Conservation (phyloP, 495 filamentous ascomycete genomes). For the Penicillium salamii region DNA sequence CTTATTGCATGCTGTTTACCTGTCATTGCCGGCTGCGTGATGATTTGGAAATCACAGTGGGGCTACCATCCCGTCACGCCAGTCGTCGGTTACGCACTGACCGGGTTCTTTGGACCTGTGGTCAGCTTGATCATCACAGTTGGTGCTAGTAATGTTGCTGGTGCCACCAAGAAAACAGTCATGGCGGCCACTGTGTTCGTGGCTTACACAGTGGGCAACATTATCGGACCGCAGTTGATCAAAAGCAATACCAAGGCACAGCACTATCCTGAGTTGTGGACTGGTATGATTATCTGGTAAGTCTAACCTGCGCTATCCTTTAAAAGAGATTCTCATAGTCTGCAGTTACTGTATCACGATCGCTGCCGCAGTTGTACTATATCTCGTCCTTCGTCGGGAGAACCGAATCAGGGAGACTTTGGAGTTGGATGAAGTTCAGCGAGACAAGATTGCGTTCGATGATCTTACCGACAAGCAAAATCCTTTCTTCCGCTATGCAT, state of each 20-base stretch:
- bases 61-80: conserved; percentile 58
- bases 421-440: conserved; percentile 56
- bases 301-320: conserved; percentile 11
- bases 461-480: conserved; percentile 79
- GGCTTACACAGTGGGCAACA: conserved; percentile 71
- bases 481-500: conserved; percentile 67
- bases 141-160: conserved; percentile 71
- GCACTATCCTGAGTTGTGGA: conserved; percentile 71
- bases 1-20: conserved; percentile 64
- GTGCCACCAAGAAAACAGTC: conserved; percentile 73
- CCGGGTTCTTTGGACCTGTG: conserved; percentile 67
- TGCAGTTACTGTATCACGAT: conserved; percentile 68
- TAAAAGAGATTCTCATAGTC: conserved; percentile 1
- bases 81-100: conserved; percentile 65
- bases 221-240: conserved; percentile 69
- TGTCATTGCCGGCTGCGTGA: conserved; percentile 67
- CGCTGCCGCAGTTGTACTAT: conserved; percentile 49
- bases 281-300: conserved; percentile 68
- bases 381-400: conserved; percentile 53
- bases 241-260: conserved; percentile 54
- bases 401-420: conserved; percentile 49
- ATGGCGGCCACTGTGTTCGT: conserved; percentile 72
- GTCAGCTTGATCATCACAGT: conserved; percentile 64
- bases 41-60: conserved; percentile 74
- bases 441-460: conserved; percentile 63